Evolutionary conservation across 1,139 yeast species (phyloP).

Genomic region (Lodderomyces theae): DNA sequence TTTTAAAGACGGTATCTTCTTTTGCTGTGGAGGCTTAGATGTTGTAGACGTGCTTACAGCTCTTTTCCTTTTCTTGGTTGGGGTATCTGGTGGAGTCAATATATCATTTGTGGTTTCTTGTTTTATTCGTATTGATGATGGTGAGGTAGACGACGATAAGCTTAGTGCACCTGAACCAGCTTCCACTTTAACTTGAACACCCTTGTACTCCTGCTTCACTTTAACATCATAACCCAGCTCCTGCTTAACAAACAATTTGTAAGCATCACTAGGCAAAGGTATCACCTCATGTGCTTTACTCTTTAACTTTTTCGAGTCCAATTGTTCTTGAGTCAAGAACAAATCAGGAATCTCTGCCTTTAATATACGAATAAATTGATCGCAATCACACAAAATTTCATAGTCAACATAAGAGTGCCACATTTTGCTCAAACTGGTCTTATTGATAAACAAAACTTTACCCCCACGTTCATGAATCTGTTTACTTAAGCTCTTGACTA

Average conservation of each 20-base stretch:
- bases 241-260: conserved; percentile 5
- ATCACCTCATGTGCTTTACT: conserved; percentile 14
- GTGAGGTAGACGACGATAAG: background rate
- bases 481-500: conserved; percentile 59
- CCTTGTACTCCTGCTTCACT: background rate
- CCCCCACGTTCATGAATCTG: conserved; percentile 62
- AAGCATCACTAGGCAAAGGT: conserved; percentile 12
- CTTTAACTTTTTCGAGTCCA: conserved; percentile 43
- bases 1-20: background rate
- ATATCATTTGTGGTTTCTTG: conserved; percentile 7
- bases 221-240: conserved; percentile 4
- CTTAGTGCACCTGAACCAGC: background rate
- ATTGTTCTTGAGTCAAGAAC: conserved; percentile 54
- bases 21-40: background rate
- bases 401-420: conserved; percentile 67
- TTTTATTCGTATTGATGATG: background rate
- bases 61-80: conserved; percentile 15
- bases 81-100: conserved; percentile 25
- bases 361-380: conserved; percentile 64
- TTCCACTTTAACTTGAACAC: background rate
- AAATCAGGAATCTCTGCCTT: conserved; percentile 54
- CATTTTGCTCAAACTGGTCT: conserved; percentile 44
- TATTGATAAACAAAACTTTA: conserved; percentile 61
- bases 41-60: too few relatives aligned
- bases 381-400: conserved; percentile 79